Evolutionary conservation across 2,329 filamentous ascomycete genomes (phyloP), one percentile per base, ranked within the genome.

Genomic region (Aspergillus quadrilineatus): DNA sequence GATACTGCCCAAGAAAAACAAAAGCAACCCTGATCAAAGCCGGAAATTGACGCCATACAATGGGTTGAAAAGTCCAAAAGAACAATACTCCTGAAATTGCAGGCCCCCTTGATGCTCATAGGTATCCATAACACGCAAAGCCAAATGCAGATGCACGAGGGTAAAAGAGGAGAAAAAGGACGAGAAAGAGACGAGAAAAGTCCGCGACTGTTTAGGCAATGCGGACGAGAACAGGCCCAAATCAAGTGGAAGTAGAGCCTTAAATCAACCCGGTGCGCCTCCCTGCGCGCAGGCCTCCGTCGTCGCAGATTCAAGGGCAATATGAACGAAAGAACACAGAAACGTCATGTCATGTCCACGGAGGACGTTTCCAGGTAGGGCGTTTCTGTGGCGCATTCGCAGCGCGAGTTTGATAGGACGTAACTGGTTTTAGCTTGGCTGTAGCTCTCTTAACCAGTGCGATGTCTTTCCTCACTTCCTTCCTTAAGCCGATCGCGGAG

Each of bases 401-500:
- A 30, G 2, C 26, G 9, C 43, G 6, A 8, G 14, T 15, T 9
- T 15, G 28, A 29, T 30, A 30, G 42, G 22, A 12, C 28, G 9
- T 15, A 4, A 30, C 12, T 45, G 36, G 14, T 28, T 14, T 34
- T 22, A 36, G 15, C n/a, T 4, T 15, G 14, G 9, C 10, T 34
- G 30, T 36, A 9, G 26, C 22, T 30, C 26, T 28, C 26, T 54
- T 55, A 65, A 30, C 59, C 60, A 36, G 58, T 53, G 39, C 54
- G 60, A 51, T 55, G 57, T 34, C 49, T 57, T 36, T 67, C 61
- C 28, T 63, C 63, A 28, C 55, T 59, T 15, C 63, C 62, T 30
- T 64, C 59, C 51, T 57, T 59, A 26, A 72, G 63, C 41, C 75
- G 75, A 57, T 78, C 75, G 60, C 73, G 69, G 57, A 79, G 68